A percentile compares a stretch with the other conserved stretches of the same genome.
These are phyloP conservation scores for Tricholomella constricta DNA, from an alignment of 768 basidiomycete genomes.

Conservation along the genomic window DNA sequence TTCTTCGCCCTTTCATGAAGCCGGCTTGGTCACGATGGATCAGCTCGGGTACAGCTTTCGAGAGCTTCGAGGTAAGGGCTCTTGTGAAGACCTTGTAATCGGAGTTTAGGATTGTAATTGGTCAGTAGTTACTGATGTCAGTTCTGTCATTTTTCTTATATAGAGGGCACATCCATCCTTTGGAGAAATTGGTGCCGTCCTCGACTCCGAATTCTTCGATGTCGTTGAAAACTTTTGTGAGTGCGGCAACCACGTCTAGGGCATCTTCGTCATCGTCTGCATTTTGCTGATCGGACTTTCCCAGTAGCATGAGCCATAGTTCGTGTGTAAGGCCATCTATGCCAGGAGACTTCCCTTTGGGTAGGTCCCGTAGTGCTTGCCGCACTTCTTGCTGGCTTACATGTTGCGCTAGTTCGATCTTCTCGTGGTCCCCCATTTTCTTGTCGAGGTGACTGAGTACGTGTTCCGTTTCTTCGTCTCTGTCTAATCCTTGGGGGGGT, in stretches of 20 bases:
- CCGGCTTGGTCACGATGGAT: conserved; percentile 2
- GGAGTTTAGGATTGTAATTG: conserved; percentile 38
- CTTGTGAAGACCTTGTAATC: conserved; percentile 18
- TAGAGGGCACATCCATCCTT: conserved; percentile 20
- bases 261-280: too few species aligned
- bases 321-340: conserved; percentile 29
- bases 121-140: conserved; percentile 36
- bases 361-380: conserved; percentile 11
- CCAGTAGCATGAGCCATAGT: conserved; percentile 14
- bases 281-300: too few species aligned
- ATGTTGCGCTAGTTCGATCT: too few species aligned
- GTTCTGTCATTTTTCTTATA: conserved; percentile 41
- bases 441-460: not conserved
- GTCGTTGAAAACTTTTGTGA: conserved; percentile 8
- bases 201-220: not conserved
- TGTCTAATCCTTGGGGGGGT: conserved; percentile 1
- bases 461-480: not conserved
- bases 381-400: conserved; percentile 16
- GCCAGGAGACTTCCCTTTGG: too few species aligned
- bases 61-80: not conserved
- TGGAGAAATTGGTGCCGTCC: not conserved
- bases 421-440: not conserved
- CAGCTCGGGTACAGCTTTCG: not conserved
- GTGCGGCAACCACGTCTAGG: not conserved
- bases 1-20: conserved; percentile 21